Conservation (phyloP, 2,329 filamentous ascomycete genomes). For the Plenodomus lindquistii region DNA sequence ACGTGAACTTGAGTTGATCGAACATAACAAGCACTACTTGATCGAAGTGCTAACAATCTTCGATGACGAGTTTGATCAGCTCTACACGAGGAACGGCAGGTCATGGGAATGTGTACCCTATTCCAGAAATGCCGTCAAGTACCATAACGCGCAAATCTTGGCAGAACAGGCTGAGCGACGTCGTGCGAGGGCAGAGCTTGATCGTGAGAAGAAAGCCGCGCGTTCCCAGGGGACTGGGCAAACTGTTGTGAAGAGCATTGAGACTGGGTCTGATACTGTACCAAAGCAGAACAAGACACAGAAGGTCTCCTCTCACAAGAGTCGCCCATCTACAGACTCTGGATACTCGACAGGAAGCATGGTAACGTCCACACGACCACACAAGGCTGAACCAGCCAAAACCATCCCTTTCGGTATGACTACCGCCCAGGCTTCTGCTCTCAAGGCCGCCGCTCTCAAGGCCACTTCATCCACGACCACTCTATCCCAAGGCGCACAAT, state of each 20-base stretch:
- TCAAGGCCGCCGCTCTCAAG: too few species aligned
- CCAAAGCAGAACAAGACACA: background rate
- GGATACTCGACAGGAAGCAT: background rate
- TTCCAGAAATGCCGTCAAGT: background rate
- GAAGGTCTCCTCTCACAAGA: background rate
- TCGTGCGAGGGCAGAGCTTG: background rate
- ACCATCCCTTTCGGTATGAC: too few species aligned
- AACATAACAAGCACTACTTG: background rate
- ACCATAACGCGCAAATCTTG: background rate
- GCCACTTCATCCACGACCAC: too few species aligned
- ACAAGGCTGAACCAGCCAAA: background rate
- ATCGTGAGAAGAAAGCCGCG: background rate
- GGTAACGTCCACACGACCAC: background rate
- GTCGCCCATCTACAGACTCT: background rate
- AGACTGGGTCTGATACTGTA: background rate
- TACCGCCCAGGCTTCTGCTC: too few species aligned
- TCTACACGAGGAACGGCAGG: background rate
- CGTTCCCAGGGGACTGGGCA: background rate
- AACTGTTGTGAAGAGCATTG: background rate
- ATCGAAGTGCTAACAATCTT: background rate
- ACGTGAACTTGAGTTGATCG: background rate
- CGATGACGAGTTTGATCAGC: background rate
- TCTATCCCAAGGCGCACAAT: too few species aligned
- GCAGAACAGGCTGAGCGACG: background rate
- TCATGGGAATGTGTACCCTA: background rate